Percentiles rank a stretch among this genome's conserved stretches.
These are phyloP conservation scores for Bocquillonia castaneifolia DNA, from an alignment of 441 rosid genomes.

Conservation along the genomic window DNA sequence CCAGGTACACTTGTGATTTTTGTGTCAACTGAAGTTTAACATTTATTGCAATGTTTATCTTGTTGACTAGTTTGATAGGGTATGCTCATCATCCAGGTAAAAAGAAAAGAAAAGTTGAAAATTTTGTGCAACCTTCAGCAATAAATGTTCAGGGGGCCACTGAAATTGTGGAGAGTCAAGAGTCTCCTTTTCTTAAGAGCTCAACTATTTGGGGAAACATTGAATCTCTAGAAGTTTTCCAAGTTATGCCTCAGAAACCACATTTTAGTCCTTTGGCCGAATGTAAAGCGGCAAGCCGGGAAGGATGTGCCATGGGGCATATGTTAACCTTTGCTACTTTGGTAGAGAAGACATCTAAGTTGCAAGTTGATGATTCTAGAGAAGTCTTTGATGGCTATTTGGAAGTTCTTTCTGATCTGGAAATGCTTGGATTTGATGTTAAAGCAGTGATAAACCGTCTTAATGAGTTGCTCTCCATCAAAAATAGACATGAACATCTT, in stretches of 20 bases:
- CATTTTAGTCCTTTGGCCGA: conserved; percentile 12
- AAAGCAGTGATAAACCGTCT: background rate
- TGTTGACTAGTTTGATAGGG: background rate
- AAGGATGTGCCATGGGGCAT: conserved; percentile 11
- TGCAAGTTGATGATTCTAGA: background rate
- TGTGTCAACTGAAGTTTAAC: background rate
- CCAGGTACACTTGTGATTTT: background rate
- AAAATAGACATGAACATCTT: conserved; percentile 6
- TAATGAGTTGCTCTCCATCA: background rate
- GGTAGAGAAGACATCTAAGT: conserved; percentile 16
- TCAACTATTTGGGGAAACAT: conserved; percentile 8
- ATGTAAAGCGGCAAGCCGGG: conserved; percentile 11
- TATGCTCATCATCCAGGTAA: background rate
- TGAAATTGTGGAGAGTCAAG: too few species aligned
- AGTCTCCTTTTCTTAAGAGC: conserved; percentile 5
- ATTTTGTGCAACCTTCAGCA: background rate
- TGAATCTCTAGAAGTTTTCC: conserved; percentile 16
- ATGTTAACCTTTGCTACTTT: conserved; percentile 11
- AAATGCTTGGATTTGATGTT: conserved; percentile 16
- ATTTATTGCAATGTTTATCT: background rate
- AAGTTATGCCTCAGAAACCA: conserved; percentile 13
- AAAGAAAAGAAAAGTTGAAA: background rate
- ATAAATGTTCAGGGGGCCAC: background rate
- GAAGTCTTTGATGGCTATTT: background rate
- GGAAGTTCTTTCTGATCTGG: conserved; percentile 15